Evolutionary conservation across 768 basidiomycete genomes (phyloP), one percentile per base, ranked within the genome.

Genomic region (Macrolepiota albuminosa): DNA sequence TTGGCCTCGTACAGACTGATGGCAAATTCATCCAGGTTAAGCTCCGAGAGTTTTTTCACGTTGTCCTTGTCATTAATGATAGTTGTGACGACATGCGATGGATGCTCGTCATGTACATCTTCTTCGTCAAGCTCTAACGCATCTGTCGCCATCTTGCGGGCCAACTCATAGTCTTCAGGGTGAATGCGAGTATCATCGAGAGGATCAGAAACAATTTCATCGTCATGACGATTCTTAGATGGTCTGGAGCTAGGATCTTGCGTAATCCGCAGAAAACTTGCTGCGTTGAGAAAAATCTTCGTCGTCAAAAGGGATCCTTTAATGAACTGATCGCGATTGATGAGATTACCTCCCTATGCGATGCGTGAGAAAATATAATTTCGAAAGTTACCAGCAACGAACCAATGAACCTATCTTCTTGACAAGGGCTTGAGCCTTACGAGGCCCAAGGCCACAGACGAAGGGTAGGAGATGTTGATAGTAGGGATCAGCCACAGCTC

Each of bases 41-140:
- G 85, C 65, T 95, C 93, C 57, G 87, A 82, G 16, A 99, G 78
- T 74, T 95, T 96, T 67, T 80, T 83, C 58, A 84, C 88, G 64
- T 84, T 86, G 61, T 93, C 87, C 31, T 73, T 77, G 70, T 96
- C 93, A 45, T 84, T 80, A 87, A 97, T 93, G 70, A 99, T 88
- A 49, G 87, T 74, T 14, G 84, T 82, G 48, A 99, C 93, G 8
- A 92, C 89, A 65, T 89, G 86, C 1, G 97, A 98, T 31, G 95
- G 91, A 70, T 96, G 91, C 67, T 91, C 86, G 64, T 93, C 92
- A 58, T 91, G 91, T 37, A 94, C 81, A 74, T 99, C 97, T 71
- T 98, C 97, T 67, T 96, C 95, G 64, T 99, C 97, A n/a, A 93
- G 81, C 69, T 98, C 97, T 14, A 98, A 82, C 5, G 96, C 94